phyloP scores from a whole-genome alignment of 345 rosid genomes.

The Aquilaria sinensis region DNA sequence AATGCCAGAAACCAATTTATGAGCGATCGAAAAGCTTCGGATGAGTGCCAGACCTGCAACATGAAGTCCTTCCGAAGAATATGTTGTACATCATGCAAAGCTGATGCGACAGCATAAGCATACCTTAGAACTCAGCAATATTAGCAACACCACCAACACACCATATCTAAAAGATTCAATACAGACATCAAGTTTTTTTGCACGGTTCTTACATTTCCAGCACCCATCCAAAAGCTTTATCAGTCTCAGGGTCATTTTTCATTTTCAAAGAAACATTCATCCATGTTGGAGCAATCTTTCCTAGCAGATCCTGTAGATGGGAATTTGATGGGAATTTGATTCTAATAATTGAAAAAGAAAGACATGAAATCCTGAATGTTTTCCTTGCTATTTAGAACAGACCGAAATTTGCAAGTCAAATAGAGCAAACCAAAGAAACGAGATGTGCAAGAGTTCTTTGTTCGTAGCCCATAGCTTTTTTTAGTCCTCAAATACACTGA shows the following conservation, averaged over 20 bases:
- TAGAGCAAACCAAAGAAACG: too few relatives aligned
- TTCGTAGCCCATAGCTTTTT: too few relatives aligned
- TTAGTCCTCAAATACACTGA: too few relatives aligned
- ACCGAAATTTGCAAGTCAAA: too few relatives aligned
- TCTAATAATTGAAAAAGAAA: too few relatives aligned
- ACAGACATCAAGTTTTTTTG: slow-evolving; percentile 4
- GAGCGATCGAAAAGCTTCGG: slow-evolving; percentile 10
- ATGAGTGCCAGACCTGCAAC: slow-evolving; percentile 65
- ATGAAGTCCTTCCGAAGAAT: slow-evolving; percentile 82
- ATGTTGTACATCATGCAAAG: slow-evolving; percentile 87
- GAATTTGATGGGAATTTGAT: neutral
- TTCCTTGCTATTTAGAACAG: too few relatives aligned
- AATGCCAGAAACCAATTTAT: slow-evolving; percentile 2
- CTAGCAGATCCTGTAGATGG: slow-evolving; percentile 50
- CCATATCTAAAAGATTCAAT: neutral
- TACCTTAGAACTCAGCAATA: slow-evolving; percentile 49
- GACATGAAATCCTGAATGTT: too few relatives aligned
- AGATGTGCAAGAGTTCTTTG: too few relatives aligned
- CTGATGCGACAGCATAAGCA: slow-evolving; percentile 97
- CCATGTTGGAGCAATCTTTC: slow-evolving; percentile 97
- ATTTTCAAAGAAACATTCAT: slow-evolving; percentile 87
- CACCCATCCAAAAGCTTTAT: slow-evolving; percentile 97
- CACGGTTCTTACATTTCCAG: slow-evolving; percentile 76
- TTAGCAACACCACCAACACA: slow-evolving; percentile 4
- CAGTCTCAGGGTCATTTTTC: slow-evolving; percentile 95